These are phyloP conservation scores for Verticillium nonalfalfae DNA, from an alignment of 2,329 filamentous ascomycete species.

Conservation along the genomic window DNA sequence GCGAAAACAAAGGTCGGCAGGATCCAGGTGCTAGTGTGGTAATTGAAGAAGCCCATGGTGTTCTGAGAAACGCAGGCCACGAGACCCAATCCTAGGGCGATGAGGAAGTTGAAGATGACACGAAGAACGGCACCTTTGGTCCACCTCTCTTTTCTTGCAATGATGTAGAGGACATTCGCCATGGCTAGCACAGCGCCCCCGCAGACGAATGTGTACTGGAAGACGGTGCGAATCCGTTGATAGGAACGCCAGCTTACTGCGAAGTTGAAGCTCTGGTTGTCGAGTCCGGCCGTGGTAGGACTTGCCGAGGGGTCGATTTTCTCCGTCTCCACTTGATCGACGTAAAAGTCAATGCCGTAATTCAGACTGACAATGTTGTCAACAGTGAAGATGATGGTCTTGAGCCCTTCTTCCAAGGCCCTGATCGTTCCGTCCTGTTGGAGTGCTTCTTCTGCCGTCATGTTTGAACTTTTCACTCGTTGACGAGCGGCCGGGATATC, in stretches of 20 bases:
- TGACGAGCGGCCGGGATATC: conserved; percentile 17
- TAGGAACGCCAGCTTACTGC: conserved; percentile 5
- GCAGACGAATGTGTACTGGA: conserved; percentile 26
- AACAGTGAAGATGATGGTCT: not conserved
- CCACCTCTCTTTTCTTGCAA: conserved; percentile 22
- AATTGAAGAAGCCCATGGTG: conserved; percentile 8
- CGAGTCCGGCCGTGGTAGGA: conserved; percentile 8
- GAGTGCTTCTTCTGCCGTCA: not conserved
- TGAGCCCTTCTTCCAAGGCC: not conserved
- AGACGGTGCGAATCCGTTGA: conserved; percentile 14
- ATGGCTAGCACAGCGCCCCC: conserved; percentile 22
- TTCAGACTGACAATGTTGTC: conserved; percentile 3
- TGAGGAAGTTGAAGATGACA: conserved; percentile 18
- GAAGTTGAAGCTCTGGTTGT: conserved; percentile 11
- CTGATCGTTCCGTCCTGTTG: not conserved
- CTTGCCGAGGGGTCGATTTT: conserved; percentile 6
- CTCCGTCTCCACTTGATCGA: conserved; percentile 11
- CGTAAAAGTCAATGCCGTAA: conserved; percentile 18
- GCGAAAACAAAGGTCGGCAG: not conserved
- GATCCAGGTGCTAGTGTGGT: conserved; percentile 7
- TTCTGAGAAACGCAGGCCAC: conserved; percentile 18
- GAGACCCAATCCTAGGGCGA: conserved; percentile 22
- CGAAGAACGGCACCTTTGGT: conserved; percentile 23
- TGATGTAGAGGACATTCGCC: conserved; percentile 21
- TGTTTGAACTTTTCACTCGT: not conserved